These are phyloP conservation scores for Tubosaeta sp. DNA, from an alignment of 768 basidiomycete species.

Conservation along the genomic window DNA sequence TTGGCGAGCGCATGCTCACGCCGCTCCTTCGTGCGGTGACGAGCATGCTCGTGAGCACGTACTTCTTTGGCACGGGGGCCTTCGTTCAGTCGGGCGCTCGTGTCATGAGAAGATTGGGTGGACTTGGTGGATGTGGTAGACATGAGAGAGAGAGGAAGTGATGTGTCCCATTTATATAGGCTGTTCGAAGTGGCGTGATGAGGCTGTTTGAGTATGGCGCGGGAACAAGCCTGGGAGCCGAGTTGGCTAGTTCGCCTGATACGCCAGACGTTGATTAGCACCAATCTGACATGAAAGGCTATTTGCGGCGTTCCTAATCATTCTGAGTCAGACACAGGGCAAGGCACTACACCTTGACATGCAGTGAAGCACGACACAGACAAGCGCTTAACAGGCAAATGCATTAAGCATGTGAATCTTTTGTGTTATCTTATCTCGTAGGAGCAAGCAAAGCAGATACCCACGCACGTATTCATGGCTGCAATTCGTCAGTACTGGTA, in stretches of 20 bases:
- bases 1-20: slow-evolving; percentile 27
- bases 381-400: slow-evolving; percentile 8
- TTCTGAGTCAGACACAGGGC: slow-evolving; percentile 16
- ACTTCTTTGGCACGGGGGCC: slow-evolving; percentile 22
- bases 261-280: not conserved
- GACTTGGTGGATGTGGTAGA: slow-evolving; percentile 26
- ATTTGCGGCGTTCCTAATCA: slow-evolving; percentile 8
- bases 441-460: slow-evolving; percentile 5
- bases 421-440: slow-evolving; percentile 23
- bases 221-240: slow-evolving; percentile 19
- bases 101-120: slow-evolving; percentile 18
- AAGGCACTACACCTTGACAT: slow-evolving; percentile 23
- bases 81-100: slow-evolving; percentile 15
- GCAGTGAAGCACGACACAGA: slow-evolving; percentile 6
- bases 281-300: slow-evolving; percentile 5
- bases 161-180: slow-evolving; percentile 29
- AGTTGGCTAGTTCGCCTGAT: slow-evolving; percentile 6
- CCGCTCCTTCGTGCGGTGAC: slow-evolving; percentile 31
- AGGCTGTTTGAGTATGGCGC: slow-evolving; percentile 17
- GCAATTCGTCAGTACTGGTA: slow-evolving; percentile 21
- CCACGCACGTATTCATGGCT: slow-evolving; percentile 15
- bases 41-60: slow-evolving; percentile 32
- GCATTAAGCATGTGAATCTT: slow-evolving; percentile 14
- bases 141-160: slow-evolving; percentile 20
- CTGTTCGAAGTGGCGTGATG: slow-evolving; percentile 20